A percentile compares a stretch with the other conserved stretches of the same genome.
These are phyloP conservation scores for Capronia americana DNA, from an alignment of 2,329 filamentous ascomycete genomes.

Conservation along the genomic window DNA sequence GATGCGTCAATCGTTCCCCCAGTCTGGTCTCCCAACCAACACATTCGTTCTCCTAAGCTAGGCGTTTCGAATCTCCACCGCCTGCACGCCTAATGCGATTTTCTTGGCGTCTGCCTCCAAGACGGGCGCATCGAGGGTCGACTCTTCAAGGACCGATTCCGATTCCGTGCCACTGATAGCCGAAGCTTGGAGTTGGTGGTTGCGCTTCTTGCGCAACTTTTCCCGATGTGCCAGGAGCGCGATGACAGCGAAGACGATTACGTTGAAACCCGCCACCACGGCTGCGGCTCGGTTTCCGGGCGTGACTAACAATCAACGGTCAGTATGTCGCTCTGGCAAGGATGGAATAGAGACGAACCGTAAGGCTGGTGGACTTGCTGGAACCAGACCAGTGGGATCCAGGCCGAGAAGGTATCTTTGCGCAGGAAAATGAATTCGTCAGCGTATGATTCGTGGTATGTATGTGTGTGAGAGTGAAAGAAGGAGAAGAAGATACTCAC, in stretches of 20 bases:
- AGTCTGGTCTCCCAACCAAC: not conserved
- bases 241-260: constrained; percentile 26
- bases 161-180: not conserved
- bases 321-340: not conserved
- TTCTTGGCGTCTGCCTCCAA: constrained; percentile 5
- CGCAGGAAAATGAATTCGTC: constrained; percentile 1
- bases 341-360: constrained; percentile 16
- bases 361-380: constrained; percentile 33
- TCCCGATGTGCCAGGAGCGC: constrained; percentile 23
- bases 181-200: constrained; percentile 10
- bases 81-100: constrained; percentile 1
- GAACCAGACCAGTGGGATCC: constrained; percentile 34
- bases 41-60: constrained; percentile 38
- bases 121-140: not conserved
- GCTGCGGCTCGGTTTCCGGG: constrained; percentile 30
- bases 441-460: constrained; percentile 2
- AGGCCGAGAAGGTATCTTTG: constrained; percentile 29
- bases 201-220: constrained; percentile 26
- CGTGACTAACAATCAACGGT: constrained; percentile 17
- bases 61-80: constrained; percentile 13
- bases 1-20: not conserved
- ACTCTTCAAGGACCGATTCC: not conserved
- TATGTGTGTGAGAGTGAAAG: too few relatives aligned
- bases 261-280: constrained; percentile 27
- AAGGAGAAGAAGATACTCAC: constrained; percentile 13